Conservation (phyloP, 805 yeast species). For the Metschnikowia koreensis region DNA sequence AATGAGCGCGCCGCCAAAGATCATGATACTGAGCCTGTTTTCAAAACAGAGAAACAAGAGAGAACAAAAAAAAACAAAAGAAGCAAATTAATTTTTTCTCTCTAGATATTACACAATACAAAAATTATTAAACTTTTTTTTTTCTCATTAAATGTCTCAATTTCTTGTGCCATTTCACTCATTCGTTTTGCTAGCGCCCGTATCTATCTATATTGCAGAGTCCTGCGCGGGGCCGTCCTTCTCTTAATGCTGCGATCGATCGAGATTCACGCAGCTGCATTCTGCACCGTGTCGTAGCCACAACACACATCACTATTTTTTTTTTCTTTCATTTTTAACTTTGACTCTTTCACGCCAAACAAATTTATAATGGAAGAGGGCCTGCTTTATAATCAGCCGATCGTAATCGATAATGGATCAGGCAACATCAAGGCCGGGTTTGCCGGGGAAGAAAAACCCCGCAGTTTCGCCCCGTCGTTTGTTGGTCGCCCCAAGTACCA, state of each 20-base stretch:
- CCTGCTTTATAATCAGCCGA: slow-evolving; percentile 43
- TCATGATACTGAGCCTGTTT: too few relatives aligned
- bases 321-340: background rate
- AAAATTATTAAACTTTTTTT: too few relatives aligned
- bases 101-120: too few relatives aligned
- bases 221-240: background rate
- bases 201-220: background rate
- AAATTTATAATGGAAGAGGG: slow-evolving; percentile 18
- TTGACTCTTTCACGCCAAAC: background rate
- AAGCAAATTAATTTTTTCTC: too few relatives aligned
- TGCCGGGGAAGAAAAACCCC: slow-evolving; percentile 88
- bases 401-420: slow-evolving; percentile 62
- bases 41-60: too few relatives aligned
- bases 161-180: background rate
- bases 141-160: background rate
- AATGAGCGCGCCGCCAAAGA: too few relatives aligned
- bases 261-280: background rate
- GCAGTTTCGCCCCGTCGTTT: slow-evolving; percentile 57
- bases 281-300: background rate
- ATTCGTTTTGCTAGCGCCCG: background rate
- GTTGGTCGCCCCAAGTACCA: slow-evolving; percentile 84
- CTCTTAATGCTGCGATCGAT: background rate
- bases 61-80: too few relatives aligned
- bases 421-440: slow-evolving; percentile 86
- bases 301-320: background rate